phyloP scores from a whole-genome alignment of 106 monocot genomes.

The Hemerocallis citrina region DNA sequence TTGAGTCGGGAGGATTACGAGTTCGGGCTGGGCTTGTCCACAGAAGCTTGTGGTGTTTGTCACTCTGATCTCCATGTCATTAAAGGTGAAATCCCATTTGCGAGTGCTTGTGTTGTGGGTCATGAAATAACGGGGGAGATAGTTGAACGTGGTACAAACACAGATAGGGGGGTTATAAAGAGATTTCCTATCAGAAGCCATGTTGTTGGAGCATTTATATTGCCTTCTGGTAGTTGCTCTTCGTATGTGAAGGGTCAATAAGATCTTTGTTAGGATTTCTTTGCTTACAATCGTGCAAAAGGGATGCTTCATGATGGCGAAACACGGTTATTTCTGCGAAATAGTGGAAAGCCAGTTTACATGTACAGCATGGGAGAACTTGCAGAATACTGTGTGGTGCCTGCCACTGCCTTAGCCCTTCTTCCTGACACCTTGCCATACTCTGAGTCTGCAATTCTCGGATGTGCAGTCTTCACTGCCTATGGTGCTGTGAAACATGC shows the following conservation, averaged over 20 bases:
- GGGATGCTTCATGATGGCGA: constrained; percentile 98
- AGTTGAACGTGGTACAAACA: constrained; percentile 79
- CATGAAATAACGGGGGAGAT: constrained; percentile 99
- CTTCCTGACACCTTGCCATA: constrained; percentile 81
- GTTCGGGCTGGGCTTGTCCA: no score
- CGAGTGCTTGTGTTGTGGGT: constrained; percentile 92
- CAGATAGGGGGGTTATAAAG: constrained; percentile 52
- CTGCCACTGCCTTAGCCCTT: constrained; percentile 81
- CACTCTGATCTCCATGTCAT: constrained; percentile 97
- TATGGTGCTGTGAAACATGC: constrained; percentile 96
- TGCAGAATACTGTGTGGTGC: constrained; percentile 95
- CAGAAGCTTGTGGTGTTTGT: constrained; percentile 96
- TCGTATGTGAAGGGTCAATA: constrained; percentile 97
- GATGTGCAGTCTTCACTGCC: constrained; percentile 97
- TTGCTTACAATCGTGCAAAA: constrained; percentile 87
- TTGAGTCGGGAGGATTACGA: no score
- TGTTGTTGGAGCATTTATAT: constrained; percentile 96
- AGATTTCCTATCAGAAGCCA: constrained; percentile 92
- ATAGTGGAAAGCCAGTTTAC: constrained; percentile 89
- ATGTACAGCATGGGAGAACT: constrained; percentile 99
- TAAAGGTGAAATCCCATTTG: constrained; percentile 95
- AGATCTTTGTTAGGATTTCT: constrained; percentile 88
- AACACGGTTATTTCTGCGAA: constrained; percentile 84
- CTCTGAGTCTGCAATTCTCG: constrained; percentile 84
- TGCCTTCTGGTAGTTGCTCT: constrained; percentile 96